phyloP scores from a whole-genome alignment of 2,329 filamentous ascomycete species.

The Delphinella strobiligena region DNA sequence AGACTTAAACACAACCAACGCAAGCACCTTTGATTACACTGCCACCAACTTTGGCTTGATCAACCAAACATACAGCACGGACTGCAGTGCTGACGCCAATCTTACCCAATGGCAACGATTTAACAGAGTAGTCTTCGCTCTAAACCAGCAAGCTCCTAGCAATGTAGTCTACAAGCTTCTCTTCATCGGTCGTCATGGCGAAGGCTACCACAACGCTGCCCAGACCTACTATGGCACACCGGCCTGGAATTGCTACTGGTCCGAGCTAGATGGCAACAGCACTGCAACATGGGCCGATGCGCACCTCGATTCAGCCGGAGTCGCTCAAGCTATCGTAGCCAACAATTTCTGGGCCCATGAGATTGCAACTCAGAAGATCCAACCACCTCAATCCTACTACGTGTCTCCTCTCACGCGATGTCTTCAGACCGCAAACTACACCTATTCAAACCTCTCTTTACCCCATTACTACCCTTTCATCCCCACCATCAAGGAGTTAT shows the following conservation, averaged over 20 bases:
- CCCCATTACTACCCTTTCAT: conserved; percentile 41
- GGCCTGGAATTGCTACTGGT: conserved; percentile 59
- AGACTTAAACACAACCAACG: conserved; percentile 45
- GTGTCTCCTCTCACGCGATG: conserved; percentile 52
- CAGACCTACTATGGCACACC: conserved; percentile 56
- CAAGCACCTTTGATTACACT: conserved; percentile 51
- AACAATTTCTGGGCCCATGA: conserved; percentile 47
- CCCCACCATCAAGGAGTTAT: conserved; percentile 51
- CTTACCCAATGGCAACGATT: conserved; percentile 57
- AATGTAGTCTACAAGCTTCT: conserved; percentile 55
- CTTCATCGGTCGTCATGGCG: conserved; percentile 57
- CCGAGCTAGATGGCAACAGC: conserved; percentile 49
- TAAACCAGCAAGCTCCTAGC: conserved; percentile 40
- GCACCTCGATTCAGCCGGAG: conserved; percentile 45
- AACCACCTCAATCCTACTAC: conserved; percentile 53
- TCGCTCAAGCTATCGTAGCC: conserved; percentile 45
- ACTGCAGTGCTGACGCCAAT: conserved; percentile 30
- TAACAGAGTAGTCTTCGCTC: conserved; percentile 40
- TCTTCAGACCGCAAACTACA: conserved; percentile 49
- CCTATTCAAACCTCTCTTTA: conserved; percentile 44
- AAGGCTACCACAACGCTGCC: conserved; percentile 54
- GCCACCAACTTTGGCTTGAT: conserved; percentile 54
- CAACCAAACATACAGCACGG: conserved; percentile 48
- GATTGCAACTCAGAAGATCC: conserved; percentile 42
- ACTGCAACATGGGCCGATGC: conserved; percentile 53